Base-by-base conservation (phyloP, 164 flowering plant species). In the Piper betle region DNA sequence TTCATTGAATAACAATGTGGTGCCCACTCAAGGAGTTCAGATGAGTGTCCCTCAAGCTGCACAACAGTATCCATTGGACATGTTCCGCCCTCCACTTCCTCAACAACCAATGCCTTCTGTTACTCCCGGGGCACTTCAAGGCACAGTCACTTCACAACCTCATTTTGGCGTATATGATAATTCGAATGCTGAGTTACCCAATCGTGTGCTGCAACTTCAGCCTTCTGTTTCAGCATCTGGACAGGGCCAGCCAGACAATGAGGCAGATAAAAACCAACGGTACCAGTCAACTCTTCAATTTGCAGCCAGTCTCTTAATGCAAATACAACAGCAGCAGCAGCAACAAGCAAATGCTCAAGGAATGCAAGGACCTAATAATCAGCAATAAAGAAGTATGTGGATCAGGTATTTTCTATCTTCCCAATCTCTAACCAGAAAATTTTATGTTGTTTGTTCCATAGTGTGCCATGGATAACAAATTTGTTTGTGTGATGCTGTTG, bases 271-370 rank as follows among this genome's bases (percentile, higher is more conserved):
- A 69, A 85, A 86, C 64, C 84, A 84, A 66, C 68, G 95, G 9
- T 94, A 88, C 68, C 94, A 85, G 61, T 84, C 96, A 40, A 94
- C 99, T 6, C 67, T 94, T 2, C 84, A 86, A 55, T 88, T 94
- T 84, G 99, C 99, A 37, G 99, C 97, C 20, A 84, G 64, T 72
- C 87, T 94, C 38, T 91, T 94, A 5, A 78, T 75, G 37, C 90
- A 87, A 74, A 82, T 94, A 68, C 92, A 88, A 66, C 92, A 87
- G 71, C 82, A 82, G 52, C 82, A 81, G 64, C 82, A 81, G 63
- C 82, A 75, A 64, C 85, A 81, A 66, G 65, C 75, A 55, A 75
- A 62, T 58, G 63, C 74, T 62, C 82, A 82, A 66, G 68, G 69
- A 6, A 75, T 73, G 42, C 79, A 72, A 48, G 84, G 84, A 13